Evolutionary conservation across 805 yeast species (phyloP), one percentile per base, ranked within the genome.

Genomic region (Teunomyces tritomae): DNA sequence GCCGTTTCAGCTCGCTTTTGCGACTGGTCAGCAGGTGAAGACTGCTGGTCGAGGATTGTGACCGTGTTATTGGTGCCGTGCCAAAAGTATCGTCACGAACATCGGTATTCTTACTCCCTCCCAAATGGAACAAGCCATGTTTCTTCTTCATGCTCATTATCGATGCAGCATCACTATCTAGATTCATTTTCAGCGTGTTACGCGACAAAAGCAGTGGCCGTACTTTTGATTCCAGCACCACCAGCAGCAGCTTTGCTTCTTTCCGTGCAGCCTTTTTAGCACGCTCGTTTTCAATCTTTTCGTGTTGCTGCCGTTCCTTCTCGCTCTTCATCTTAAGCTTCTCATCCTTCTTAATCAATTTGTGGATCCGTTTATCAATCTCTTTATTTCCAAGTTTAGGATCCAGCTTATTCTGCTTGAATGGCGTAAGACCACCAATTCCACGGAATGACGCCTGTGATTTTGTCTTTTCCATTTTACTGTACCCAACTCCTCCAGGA

Each of bases 361-460:
- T 67, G n/a, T 67, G 58, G 17, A 68, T 64, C 29, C 64, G 53
- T 51, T 58, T 64, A 51, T 70, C 74, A 8, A 68, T 43, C 33
- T 67, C 70, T 36, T 58, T 56, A 51, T 61, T 65, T 34, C 49
- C 49, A 30, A 54, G 39, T 28, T 56, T 55, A 4, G 59, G 48
- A 9, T 61, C 66, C 5, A 57, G 47, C 41, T 61, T 58, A 29
- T 48, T 52, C 7, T 56, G 62, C 44, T 59, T 68, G 52, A 70
- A 67, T 4, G 74, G 67, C 0, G 68, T 60, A 20, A 70, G 54
- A 4, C 62, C 58, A 8, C 57, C 47, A 5, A 67, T 53, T 5
- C 62, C 58, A 5, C 67, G 53, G 42, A 67, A 57, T 33, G 64
- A 55, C 14, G 62, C 42, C 42, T 52, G 56, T 8, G 57, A 47